A percentile compares a stretch with the other conserved stretches of the same genome.
These are phyloP conservation scores for Rhizomucor pusillus DNA, from an alignment of 371 early-diverging fungal species.

Conservation along the genomic window DNA sequence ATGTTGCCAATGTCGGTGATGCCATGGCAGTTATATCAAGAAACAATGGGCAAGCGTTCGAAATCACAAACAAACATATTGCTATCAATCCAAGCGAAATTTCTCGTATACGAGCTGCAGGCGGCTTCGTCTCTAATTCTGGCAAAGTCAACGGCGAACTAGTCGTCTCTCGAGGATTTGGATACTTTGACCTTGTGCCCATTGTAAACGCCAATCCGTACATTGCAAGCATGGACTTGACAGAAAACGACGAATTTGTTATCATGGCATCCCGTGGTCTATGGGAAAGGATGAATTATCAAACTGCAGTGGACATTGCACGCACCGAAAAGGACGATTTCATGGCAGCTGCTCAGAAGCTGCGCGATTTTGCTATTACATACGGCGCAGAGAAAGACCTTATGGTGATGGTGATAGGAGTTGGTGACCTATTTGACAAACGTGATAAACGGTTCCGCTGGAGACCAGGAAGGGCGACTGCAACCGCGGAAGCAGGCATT, in stretches of 20 bases:
- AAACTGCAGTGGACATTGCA: conserved; percentile 84
- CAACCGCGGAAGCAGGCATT: conserved; percentile 18
- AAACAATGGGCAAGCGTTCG: conserved; percentile 68
- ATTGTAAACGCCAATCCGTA: conserved; percentile 86
- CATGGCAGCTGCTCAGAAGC: conserved; percentile 79
- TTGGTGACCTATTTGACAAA: conserved; percentile 69
- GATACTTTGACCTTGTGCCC: conserved; percentile 80
- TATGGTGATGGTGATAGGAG: conserved; percentile 85
- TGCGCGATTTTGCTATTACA: conserved; percentile 86
- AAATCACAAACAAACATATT: conserved; percentile 77
- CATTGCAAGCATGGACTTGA: conserved; percentile 68
- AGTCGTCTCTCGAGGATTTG: conserved; percentile 82
- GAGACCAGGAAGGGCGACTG: conserved; percentile 24
- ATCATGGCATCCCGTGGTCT: conserved; percentile 83
- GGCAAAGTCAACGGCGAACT: conserved; percentile 78
- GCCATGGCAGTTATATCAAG: conserved; percentile 80
- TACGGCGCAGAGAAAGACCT: conserved; percentile 80
- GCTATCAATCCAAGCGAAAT: conserved; percentile 72
- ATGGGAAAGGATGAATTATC: conserved; percentile 82
- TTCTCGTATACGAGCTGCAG: conserved; percentile 77
- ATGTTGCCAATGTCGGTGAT: conserved; percentile 92
- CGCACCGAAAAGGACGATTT: conserved; percentile 72
- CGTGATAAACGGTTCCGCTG: conserved; percentile 35
- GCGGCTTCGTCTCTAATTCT: conserved; percentile 76
- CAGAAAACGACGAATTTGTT: conserved; percentile 87